phyloP scores from a whole-genome alignment of 2,329 filamentous ascomycete species.

The Teratosphaeria viscida region DNA sequence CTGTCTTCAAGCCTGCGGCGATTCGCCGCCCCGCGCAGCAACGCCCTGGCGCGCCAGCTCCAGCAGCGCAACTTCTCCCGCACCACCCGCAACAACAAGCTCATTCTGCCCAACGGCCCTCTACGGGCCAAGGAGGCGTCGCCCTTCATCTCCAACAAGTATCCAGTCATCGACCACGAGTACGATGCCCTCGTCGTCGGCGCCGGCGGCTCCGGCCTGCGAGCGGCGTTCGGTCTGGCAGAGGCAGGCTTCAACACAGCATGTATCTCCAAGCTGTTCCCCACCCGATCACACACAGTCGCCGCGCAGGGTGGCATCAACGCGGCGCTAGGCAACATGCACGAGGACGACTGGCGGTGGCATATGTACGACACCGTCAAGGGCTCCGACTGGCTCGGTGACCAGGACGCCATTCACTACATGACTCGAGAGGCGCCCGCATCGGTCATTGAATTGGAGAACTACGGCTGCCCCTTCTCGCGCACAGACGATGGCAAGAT shows the following conservation, averaged over 20 bases:
- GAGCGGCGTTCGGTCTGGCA: conserved; percentile 74
- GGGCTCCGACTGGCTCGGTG: conserved; percentile 93
- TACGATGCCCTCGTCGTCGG: conserved; percentile 95
- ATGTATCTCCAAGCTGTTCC: conserved; percentile 78
- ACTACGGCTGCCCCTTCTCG: conserved; percentile 95
- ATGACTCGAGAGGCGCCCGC: conserved; percentile 92
- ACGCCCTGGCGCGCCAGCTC: conserved; percentile 27
- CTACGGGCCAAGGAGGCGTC: conserved; percentile 90
- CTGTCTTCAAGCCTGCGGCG: conserved; percentile 27
- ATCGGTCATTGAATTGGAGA: conserved; percentile 88
- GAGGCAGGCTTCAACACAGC: conserved; percentile 85
- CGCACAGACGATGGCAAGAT: conserved; percentile 95
- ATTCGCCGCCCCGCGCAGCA: conserved; percentile 18
- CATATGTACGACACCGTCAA: conserved; percentile 99
- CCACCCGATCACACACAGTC: conserved; percentile 75
- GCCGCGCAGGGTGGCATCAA: conserved; percentile 72
- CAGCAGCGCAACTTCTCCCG: conserved; percentile 62
- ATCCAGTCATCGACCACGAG: conserved; percentile 96
- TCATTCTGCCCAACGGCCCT: conserved; percentile 68
- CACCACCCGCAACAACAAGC: conserved; percentile 69
- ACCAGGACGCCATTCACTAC: conserved; percentile 97
- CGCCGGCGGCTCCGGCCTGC: conserved; percentile 69
- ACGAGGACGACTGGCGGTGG: conserved; percentile 97
- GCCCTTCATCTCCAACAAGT: conserved; percentile 76
- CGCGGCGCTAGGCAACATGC: conserved; percentile 86